Conservation (phyloP, 495 filamentous ascomycete genomes). For the Pseudoneurospora amorphoporcata region DNA sequence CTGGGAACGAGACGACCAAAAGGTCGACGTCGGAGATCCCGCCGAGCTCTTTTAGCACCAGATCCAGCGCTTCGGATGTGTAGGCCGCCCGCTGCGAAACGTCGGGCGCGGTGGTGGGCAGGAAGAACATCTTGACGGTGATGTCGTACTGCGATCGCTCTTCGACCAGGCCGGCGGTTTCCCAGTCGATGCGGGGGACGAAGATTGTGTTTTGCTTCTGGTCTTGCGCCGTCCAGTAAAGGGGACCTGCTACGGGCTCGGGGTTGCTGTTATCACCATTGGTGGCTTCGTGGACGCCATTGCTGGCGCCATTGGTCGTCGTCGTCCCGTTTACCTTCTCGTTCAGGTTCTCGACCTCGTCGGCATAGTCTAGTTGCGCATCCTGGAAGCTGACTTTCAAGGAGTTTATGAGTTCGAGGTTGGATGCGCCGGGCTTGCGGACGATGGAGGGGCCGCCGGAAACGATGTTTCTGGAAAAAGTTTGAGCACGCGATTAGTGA, state of each 20-base stretch:
- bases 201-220: conserved; percentile 48
- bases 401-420: conserved; percentile 79
- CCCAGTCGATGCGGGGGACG: conserved; percentile 67
- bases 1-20: conserved; percentile 85
- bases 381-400: conserved; percentile 69
- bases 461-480: conserved; percentile 65
- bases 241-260: conserved; percentile 12
- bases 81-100: conserved; percentile 50
- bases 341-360: conserved; percentile 28
- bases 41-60: conserved; percentile 69
- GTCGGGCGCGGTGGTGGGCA: conserved; percentile 49
- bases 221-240: conserved; percentile 52
- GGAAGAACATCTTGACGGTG: conserved; percentile 87
- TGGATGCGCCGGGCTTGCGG: conserved; percentile 63
- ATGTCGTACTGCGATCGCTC: conserved; percentile 79
- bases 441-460: conserved; percentile 68
- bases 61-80: conserved; percentile 62
- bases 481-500: conserved; percentile 15
- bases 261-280: conserved; percentile 30
- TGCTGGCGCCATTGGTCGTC: conserved; percentile 39
- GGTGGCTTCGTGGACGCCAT: conserved; percentile 29
- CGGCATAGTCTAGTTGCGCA: conserved; percentile 50
- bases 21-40: conserved; percentile 64
- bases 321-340: conserved; percentile 29
- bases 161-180: conserved; percentile 59